Evolutionary conservation across 345 rosid species (phyloP).

Genomic region (Salix brachista): DNA sequence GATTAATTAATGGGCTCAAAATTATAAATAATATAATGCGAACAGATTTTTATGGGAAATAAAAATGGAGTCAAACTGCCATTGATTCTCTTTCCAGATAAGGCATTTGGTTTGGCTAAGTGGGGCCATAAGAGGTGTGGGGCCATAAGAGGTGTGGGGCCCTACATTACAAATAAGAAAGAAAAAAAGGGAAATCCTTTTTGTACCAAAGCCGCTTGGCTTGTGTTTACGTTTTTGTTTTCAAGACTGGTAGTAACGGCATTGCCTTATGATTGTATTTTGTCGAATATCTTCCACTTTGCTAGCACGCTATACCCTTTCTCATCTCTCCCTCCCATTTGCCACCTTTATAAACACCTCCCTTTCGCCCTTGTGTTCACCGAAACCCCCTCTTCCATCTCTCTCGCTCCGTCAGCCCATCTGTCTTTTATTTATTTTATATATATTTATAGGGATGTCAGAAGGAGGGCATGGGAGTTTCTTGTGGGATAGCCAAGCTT

Average conservation of each 20-base stretch:
- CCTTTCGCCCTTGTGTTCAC: not conserved
- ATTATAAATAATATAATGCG: too few species aligned
- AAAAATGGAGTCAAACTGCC: not conserved
- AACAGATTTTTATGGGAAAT: too few species aligned
- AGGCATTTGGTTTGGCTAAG: not conserved
- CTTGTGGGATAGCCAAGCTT: slow-evolving; percentile 30
- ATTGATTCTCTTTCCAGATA: not conserved
- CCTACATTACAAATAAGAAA: not conserved
- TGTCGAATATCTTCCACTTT: slow-evolving; percentile 23
- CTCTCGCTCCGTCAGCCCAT: not conserved
- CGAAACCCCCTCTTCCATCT: not conserved
- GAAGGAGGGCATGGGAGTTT: slow-evolving; percentile 11
- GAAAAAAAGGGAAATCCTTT: not conserved
- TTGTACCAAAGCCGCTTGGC: slow-evolving; percentile 6
- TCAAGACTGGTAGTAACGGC: slow-evolving; percentile 58
- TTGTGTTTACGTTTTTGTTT: slow-evolving; percentile 38
- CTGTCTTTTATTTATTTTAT: not conserved
- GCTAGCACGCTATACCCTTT: not conserved
- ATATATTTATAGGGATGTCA: slow-evolving; percentile 1
- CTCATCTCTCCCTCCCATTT: slow-evolving; percentile 14
- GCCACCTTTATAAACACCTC: slow-evolving; percentile 23
- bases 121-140: not conserved
- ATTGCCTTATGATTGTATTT: slow-evolving; percentile 57
- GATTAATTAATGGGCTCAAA: not conserved
- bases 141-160: not conserved